Conservation (phyloP, 2,329 filamentous ascomycete species). For the Geoglossum cookeanum region DNA sequence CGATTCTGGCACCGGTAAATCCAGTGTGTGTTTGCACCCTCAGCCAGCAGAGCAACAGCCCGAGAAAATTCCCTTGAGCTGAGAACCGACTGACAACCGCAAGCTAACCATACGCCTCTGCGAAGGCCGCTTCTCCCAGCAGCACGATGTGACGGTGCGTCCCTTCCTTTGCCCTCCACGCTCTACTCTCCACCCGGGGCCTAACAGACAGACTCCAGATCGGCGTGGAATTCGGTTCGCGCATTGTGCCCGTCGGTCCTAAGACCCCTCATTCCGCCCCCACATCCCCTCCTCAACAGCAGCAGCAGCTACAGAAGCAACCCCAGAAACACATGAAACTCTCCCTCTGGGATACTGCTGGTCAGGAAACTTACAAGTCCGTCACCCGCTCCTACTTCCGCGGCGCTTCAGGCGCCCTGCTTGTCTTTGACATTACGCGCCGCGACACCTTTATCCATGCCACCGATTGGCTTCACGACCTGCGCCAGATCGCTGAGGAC, state of each 20-base stretch:
- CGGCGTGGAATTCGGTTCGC: constrained; percentile 86
- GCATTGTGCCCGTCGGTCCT: constrained; percentile 67
- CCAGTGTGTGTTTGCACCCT: constrained; percentile 31
- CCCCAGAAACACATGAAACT: constrained; percentile 72
- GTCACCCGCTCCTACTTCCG: constrained; percentile 90
- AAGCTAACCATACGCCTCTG: constrained; percentile 83
- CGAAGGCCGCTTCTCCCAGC: constrained; percentile 82
- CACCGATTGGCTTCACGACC: constrained; percentile 82
- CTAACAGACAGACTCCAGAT: constrained; percentile 29
- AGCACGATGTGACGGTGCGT: constrained; percentile 70
- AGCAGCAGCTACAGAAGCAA: constrained; percentile 11
- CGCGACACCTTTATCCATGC: constrained; percentile 71
- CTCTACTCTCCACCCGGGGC: not conserved
- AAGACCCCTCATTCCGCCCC: constrained; percentile 7
- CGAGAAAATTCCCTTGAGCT: not conserved
- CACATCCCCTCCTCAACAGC: constrained; percentile 12
- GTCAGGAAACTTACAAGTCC: constrained; percentile 93
- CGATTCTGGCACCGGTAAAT: constrained; percentile 92
- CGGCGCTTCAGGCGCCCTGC: constrained; percentile 54
- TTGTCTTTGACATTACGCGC: constrained; percentile 89
- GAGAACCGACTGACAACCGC: not conserved
- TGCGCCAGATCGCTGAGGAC: constrained; percentile 86
- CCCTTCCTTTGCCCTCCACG: not conserved
- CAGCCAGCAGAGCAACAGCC: not conserved
- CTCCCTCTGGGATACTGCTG: constrained; percentile 86